A percentile compares a stretch with the other conserved stretches of the same genome.
These are phyloP conservation scores for Yamadazyma sp. DNA, from an alignment of 1,139 yeast genomes.

Conservation along the genomic window DNA sequence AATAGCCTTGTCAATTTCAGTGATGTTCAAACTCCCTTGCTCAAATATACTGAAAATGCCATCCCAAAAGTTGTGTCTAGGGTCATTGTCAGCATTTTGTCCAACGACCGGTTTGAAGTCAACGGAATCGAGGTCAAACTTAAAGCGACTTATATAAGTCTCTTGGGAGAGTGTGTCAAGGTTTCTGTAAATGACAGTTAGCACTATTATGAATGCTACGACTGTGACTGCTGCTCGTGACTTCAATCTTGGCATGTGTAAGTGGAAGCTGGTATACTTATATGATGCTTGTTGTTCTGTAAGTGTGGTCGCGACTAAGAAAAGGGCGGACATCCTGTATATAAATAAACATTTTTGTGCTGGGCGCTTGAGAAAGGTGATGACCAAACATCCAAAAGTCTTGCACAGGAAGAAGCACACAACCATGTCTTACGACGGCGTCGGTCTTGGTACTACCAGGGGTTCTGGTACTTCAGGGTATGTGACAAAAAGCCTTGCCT, in stretches of 20 bases:
- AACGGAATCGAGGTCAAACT: not conserved
- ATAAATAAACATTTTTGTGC: no score
- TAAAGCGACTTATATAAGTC: not conserved
- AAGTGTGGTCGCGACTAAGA: not conserved
- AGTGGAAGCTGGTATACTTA: not conserved
- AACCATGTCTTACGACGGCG: constrained; percentile 64
- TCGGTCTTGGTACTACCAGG: constrained; percentile 46
- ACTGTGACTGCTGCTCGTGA: not conserved
- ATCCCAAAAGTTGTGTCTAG: constrained; percentile 25
- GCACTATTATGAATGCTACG: not conserved
- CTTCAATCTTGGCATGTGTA: constrained; percentile 7
- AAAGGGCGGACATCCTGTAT: not conserved
- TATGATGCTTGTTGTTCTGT: not conserved
- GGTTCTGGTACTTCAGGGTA: constrained; percentile 78
- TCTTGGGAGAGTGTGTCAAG: constrained; percentile 1
- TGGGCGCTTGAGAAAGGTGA: no score
- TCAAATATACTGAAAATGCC: constrained; percentile 21
- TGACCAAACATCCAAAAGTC: no score
- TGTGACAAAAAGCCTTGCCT: constrained; percentile 52
- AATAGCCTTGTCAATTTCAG: constrained; percentile 21
- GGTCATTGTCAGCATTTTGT: constrained; percentile 13
- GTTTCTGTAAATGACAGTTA: not conserved
- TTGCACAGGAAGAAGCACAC: no score
- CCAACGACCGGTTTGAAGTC: constrained; percentile 18
- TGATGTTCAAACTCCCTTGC: constrained; percentile 15